Percentiles rank a stretch among this genome's conserved stretches.
These are phyloP conservation scores for Chrysopogon serrulatus DNA, from an alignment of 176 grass and related monocot genomes.

Conservation along the genomic window DNA sequence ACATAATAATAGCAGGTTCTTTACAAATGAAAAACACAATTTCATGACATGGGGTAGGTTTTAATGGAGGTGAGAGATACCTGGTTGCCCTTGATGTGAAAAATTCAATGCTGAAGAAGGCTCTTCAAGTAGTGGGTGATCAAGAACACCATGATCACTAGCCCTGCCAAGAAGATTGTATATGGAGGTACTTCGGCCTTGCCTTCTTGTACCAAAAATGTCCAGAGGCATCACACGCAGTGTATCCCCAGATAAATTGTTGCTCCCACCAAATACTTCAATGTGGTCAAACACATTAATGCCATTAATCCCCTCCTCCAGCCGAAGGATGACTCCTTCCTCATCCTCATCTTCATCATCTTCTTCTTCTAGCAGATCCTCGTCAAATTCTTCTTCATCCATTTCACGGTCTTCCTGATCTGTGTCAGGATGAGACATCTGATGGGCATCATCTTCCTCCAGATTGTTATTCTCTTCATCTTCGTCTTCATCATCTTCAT, in stretches of 20 bases:
- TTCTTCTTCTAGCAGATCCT: constrained; percentile 92
- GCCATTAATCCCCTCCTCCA: constrained; percentile 96
- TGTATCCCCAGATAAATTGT: constrained; percentile 69
- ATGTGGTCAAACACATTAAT: constrained; percentile 99
- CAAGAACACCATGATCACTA: constrained; percentile 65
- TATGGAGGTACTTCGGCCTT: constrained; percentile 92
- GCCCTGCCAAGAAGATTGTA: constrained; percentile 94
- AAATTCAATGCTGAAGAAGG: constrained; percentile 63
- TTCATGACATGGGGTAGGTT: background rate
- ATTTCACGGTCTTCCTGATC: constrained; percentile 98
- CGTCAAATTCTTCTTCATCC: constrained; percentile 98
- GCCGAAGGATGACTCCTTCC: constrained; percentile 85
- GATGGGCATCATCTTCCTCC: constrained; percentile 83
- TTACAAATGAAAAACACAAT: background rate
- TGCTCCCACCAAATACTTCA: constrained; percentile 80
- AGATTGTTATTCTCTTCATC: constrained; percentile 82
- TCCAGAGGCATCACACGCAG: constrained; percentile 93
- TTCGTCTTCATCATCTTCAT: constrained; percentile 75
- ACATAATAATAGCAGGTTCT: background rate
- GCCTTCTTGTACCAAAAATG: constrained; percentile 92
- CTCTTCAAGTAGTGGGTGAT: constrained; percentile 92
- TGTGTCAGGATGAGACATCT: constrained; percentile 84
- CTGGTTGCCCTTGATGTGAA: constrained; percentile 77
- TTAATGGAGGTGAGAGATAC: constrained; percentile 24
- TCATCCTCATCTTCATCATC: constrained; percentile 96